Evolutionary conservation across 78 protist species (phyloP).

Genomic region (Mantamonas sphyraenae): DNA sequence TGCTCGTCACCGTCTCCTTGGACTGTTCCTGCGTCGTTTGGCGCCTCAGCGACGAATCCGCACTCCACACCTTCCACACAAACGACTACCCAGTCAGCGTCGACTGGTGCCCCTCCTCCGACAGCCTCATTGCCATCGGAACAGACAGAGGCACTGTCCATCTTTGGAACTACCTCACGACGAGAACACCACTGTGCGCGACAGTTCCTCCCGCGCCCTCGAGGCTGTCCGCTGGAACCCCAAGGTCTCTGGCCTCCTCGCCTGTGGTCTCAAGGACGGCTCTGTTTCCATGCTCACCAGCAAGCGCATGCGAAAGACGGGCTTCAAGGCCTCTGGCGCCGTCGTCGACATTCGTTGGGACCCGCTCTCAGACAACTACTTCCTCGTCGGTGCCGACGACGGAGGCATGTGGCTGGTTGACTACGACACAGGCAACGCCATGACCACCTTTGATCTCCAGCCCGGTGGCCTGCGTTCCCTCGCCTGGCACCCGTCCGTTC

Average conservation of each 20-base stretch:
- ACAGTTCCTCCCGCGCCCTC: background rate
- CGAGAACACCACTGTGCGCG: background rate
- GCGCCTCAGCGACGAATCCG: no score
- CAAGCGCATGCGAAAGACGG: background rate
- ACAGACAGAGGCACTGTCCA: background rate
- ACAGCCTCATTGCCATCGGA: background rate
- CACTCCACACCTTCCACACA: background rate
- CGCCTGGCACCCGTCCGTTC: constrained; percentile 5
- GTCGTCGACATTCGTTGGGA: background rate
- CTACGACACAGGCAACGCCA: background rate
- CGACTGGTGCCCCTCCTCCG: background rate
- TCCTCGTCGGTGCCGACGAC: no score
- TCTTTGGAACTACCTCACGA: background rate
- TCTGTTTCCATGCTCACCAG: background rate
- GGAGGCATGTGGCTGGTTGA: background rate
- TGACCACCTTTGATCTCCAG: background rate
- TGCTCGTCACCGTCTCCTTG: no score
- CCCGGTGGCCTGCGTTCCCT: background rate
- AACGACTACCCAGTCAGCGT: background rate
- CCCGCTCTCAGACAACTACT: constrained; percentile 2
- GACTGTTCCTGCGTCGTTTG: no score
- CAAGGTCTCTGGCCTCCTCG: background rate
- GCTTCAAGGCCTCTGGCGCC: background rate
- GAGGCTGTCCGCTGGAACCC: background rate
- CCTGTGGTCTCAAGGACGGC: background rate